These are phyloP conservation scores for Dictyophora rubrovolvata DNA, from an alignment of 768 basidiomycete genomes.

Conservation along the genomic window DNA sequence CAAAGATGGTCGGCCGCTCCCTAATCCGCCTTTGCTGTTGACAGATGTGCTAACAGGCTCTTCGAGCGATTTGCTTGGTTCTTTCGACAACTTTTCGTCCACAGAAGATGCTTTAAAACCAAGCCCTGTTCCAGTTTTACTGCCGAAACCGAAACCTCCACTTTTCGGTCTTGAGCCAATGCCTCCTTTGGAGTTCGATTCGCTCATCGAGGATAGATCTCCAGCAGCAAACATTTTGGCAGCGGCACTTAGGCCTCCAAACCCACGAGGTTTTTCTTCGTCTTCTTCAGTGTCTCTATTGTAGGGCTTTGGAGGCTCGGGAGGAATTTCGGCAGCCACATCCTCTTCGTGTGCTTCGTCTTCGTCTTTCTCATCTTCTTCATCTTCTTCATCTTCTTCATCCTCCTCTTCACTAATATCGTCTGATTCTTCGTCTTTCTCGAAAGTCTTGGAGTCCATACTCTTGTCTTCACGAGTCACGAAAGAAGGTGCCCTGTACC, in stretches of 20 bases:
- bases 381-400: constrained; percentile 23
- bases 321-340: constrained; percentile 25
- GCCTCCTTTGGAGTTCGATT: constrained; percentile 18
- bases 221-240: neutral
- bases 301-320: constrained; percentile 44
- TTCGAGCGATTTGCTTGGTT: neutral
- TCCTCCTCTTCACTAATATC: constrained; percentile 30
- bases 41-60: constrained; percentile 20
- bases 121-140: constrained; percentile 11
- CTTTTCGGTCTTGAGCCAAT: constrained; percentile 17
- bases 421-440: constrained; percentile 25
- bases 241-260: constrained; percentile 36
- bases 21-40: constrained; percentile 17
- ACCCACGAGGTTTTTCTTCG: constrained; percentile 30
- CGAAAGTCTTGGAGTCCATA: constrained; percentile 32
- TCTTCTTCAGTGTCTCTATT: constrained; percentile 48
- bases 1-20: constrained; percentile 5
- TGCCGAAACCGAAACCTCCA: constrained; percentile 19
- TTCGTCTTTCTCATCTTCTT: constrained; percentile 12
- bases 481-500: constrained; percentile 50
- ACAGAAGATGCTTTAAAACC: constrained; percentile 2
- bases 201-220: neutral
- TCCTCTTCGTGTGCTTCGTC: constrained; percentile 21
- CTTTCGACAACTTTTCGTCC: neutral
- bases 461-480: constrained; percentile 40